Conservation (phyloP, 1,139 yeast genomes). For the Saccharomyces hybrid region DNA sequence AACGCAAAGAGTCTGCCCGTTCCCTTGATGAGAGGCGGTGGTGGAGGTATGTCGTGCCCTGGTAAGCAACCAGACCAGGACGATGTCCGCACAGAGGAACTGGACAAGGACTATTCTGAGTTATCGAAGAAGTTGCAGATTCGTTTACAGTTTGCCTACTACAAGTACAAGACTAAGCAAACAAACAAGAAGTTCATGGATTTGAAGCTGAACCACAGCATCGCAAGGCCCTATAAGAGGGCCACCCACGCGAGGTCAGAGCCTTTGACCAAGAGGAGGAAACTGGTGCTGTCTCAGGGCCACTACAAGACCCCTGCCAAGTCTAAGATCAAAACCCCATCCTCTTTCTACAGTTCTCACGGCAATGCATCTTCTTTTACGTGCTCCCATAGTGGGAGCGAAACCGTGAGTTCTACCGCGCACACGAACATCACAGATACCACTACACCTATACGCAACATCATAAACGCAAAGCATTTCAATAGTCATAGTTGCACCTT, state of each 20-base stretch:
- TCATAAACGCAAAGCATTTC: constrained; percentile 4
- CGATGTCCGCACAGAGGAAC: neutral
- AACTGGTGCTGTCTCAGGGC: constrained; percentile 25
- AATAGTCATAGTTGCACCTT: neutral
- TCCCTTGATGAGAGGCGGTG: neutral
- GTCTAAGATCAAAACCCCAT: constrained; percentile 3
- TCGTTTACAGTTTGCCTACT: constrained; percentile 70
- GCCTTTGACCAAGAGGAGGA: constrained; percentile 16
- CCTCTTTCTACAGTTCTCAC: neutral
- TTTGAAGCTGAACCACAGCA: constrained; percentile 8
- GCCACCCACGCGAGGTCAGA: neutral
- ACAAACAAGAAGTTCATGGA: constrained; percentile 29
- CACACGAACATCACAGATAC: constrained; percentile 1
- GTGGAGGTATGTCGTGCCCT: neutral
- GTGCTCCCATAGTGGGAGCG: neutral
- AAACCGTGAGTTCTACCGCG: neutral
- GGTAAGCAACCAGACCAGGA: neutral
- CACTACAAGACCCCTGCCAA: constrained; percentile 23
- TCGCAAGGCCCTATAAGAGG: neutral
- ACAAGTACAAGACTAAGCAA: constrained; percentile 59
- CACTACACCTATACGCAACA: constrained; percentile 14
- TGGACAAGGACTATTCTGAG: constrained; percentile 10
- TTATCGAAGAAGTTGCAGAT: constrained; percentile 61
- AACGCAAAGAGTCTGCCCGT: neutral
- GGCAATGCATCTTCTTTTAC: neutral